Percentiles rank a stretch among this genome's conserved stretches.
phyloP scores from a whole-genome alignment of 176 grass and related monocot species.

The Aegilops umbellulata region DNA sequence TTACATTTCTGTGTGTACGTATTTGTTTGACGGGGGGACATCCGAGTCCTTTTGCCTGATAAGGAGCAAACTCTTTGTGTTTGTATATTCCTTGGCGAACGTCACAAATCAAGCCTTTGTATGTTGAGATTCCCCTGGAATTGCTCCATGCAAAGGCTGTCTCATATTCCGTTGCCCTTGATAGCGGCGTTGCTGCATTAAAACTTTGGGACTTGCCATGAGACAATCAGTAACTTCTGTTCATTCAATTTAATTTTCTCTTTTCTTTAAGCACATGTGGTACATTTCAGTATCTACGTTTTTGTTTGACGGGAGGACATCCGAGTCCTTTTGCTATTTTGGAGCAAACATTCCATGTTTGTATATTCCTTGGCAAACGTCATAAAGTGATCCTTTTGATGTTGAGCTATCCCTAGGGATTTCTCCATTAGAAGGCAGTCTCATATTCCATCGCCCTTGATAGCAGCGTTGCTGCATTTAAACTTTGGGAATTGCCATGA shows the following conservation, averaged over 20 bases:
- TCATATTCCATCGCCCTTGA: neutral
- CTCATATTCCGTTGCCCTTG: neutral
- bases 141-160: neutral
- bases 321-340: neutral
- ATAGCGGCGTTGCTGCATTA: neutral
- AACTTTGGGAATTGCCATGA: neutral
- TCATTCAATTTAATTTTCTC: neutral
- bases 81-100: conserved; percentile 72
- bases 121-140: no score
- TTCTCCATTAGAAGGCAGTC: neutral
- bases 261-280: no score
- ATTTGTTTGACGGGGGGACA: neutral
- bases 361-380: neutral
- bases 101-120: conserved; percentile 54
- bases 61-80: conserved; percentile 45
- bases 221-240: neutral
- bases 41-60: neutral
- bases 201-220: conserved; percentile 1
- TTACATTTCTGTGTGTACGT: neutral
- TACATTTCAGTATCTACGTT: neutral
- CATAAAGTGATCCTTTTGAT: neutral
- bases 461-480: neutral
- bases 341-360: neutral
- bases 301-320: neutral
- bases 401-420: neutral